Evolutionary conservation across 31 red algal genomes (phyloP), one percentile per base, ranked within the genome.

Genomic region (Bonnemaisonia californica): DNA sequence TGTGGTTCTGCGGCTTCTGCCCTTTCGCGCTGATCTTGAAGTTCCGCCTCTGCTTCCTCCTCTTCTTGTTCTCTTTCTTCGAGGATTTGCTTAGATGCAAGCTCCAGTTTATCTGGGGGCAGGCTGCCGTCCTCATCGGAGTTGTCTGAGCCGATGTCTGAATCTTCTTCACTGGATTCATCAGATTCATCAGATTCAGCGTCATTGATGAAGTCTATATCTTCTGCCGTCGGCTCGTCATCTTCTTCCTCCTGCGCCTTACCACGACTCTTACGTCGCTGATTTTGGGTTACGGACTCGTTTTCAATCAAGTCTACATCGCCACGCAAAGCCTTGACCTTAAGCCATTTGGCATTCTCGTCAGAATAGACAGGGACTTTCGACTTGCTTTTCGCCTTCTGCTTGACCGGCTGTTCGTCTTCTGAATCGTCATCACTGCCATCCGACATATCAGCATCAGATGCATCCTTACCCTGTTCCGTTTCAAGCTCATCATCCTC

Each of bases 41-140:
- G 32, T 51, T 93, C 90, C 39, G 90, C 90, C 12, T 81, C 82
- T 69, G 80, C 90, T 22, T 93, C 90, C 23, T 47, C 68, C 24
- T 79, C 79, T 41, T 79, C 72, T 18, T 65, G 66, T 57, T 80
- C 23, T 57, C 59, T 56, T 42, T 89, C 85, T 18, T 74, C 54
- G 2, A 89, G 48, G 66, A 89, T 89, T 73, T 62, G 74, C 31
- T 55, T 26, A 13, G 85, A 89, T 1, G 85, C 85, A 9, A 91
- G 60, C 55, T 91, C 88, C 29, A 85, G 57, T 54, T 91, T 85
- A 40, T 91, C 88, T 18, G 66, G 74, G 16, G 74, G 80, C 54
- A 79, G 68, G 19, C 69, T 81, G 26, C 48, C 73, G 36, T 88
- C 78, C 54, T 59, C 71, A 21, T 89, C 85, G 1, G 69, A 81